Conservation (phyloP, 371 early-diverging fungal genomes). For the Mucor ambiguus region DNA sequence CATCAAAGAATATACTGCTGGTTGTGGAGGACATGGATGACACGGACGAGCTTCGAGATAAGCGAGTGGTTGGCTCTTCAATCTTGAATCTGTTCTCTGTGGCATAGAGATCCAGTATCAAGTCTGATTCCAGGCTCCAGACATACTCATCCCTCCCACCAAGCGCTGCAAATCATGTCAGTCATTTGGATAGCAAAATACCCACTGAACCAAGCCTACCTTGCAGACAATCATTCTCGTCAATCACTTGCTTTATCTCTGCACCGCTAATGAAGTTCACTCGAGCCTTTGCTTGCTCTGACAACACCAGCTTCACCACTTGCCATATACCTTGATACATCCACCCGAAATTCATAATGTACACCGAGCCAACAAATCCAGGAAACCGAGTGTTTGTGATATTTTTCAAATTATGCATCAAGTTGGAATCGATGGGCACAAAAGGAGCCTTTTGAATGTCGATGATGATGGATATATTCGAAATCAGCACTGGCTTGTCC, state of each 20-base stretch:
- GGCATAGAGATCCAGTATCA: constrained; percentile 40
- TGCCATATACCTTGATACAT: constrained; percentile 61
- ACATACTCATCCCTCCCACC: constrained; percentile 44
- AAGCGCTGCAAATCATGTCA: constrained; percentile 24
- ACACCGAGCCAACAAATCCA: constrained; percentile 48
- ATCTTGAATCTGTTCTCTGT: constrained; percentile 17
- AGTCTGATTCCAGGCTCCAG: constrained; percentile 45
- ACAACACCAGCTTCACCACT: constrained; percentile 44
- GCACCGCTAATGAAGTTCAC: constrained; percentile 38
- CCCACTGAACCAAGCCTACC: constrained; percentile 21
- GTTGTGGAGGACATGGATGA: constrained; percentile 13
- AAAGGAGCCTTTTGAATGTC: constrained; percentile 50
- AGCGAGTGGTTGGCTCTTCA: not conserved
- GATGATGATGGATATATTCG: constrained; percentile 46
- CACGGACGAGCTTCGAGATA: constrained; percentile 27
- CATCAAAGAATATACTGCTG: constrained; percentile 40
- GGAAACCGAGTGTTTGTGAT: constrained; percentile 43
- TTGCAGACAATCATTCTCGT: constrained; percentile 31
- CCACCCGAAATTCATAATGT: constrained; percentile 57
- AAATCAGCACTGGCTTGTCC: constrained; percentile 23
- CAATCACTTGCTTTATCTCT: constrained; percentile 38
- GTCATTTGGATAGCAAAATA: not conserved
- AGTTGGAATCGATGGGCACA: constrained; percentile 41
- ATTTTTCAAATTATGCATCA: constrained; percentile 33
- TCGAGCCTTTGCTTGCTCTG: constrained; percentile 47